These are phyloP conservation scores for Nitzschia inconspicua DNA, from an alignment of 108 stramenopile genomes.

Conservation along the genomic window DNA sequence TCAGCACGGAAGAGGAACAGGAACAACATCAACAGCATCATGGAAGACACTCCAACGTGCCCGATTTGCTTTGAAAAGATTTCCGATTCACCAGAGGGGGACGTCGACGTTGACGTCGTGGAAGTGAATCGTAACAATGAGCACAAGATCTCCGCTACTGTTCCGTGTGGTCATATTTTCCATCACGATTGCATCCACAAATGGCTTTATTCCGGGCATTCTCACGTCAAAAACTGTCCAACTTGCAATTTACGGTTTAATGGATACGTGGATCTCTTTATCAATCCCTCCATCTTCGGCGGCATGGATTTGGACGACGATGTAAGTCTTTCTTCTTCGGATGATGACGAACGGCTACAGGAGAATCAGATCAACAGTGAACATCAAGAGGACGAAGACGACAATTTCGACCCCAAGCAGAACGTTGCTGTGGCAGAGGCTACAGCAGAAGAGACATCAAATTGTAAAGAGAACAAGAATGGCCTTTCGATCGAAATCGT, in stretches of 20 bases:
- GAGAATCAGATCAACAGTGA: too few species aligned
- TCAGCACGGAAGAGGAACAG: too few species aligned
- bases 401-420: background rate
- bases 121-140: background rate
- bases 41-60: constrained; percentile 12
- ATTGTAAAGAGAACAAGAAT: too few species aligned
- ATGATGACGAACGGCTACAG: background rate
- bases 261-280: background rate
- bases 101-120: background rate
- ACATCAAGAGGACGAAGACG: constrained; percentile 1
- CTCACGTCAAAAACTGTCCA: constrained; percentile 2
- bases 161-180: constrained; percentile 42
- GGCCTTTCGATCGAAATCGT: too few species aligned
- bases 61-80: constrained; percentile 30
- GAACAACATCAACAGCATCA: too few species aligned
- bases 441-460: too few species aligned
- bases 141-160: constrained; percentile 13
- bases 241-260: constrained; percentile 4
- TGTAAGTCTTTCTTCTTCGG: constrained; percentile 1
- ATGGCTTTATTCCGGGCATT: constrained; percentile 6
- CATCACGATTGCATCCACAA: constrained; percentile 23
- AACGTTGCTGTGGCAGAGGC: background rate
- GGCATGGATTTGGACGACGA: constrained; percentile 7
- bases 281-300: constrained; percentile 1
- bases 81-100: background rate